Percentiles rank a stretch among this genome's conserved stretches.
phyloP scores from a whole-genome alignment of 1,139 yeast genomes.

The Geotrichum australiense region DNA sequence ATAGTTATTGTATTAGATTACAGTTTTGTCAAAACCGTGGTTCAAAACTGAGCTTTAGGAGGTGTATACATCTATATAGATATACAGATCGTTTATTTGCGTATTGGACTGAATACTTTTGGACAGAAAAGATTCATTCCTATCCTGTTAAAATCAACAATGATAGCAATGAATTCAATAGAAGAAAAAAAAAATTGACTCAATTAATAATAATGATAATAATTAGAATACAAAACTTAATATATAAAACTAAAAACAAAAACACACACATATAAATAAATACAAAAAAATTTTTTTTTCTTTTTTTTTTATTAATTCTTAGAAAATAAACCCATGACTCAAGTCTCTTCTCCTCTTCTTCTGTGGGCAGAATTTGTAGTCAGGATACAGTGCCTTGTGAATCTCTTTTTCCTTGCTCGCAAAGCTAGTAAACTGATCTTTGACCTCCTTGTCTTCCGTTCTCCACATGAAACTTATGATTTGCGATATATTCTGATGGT shows the following conservation, averaged over 20 bases:
- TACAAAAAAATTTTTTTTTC: not conserved
- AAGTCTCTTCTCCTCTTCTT: slow-evolving; percentile 27
- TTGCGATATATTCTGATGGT: slow-evolving; percentile 39
- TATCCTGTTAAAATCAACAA: not conserved
- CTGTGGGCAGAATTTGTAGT: slow-evolving; percentile 41
- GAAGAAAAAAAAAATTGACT: not conserved
- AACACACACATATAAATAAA: not conserved
- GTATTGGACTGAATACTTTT: too few relatives aligned
- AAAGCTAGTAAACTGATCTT: slow-evolving; percentile 36
- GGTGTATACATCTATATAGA: too few relatives aligned
- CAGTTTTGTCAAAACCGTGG: too few relatives aligned
- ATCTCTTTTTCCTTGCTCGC: slow-evolving; percentile 40
- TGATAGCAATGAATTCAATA: not conserved
- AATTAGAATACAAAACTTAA: slow-evolving; percentile 1
- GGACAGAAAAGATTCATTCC: too few relatives aligned
- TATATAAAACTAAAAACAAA: too few relatives aligned
- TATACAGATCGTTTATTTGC: too few relatives aligned
- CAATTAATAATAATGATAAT: slow-evolving; percentile 1
- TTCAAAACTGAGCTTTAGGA: too few relatives aligned
- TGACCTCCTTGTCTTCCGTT: slow-evolving; percentile 37
- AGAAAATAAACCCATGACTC: not conserved
- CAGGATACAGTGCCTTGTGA: slow-evolving; percentile 40
- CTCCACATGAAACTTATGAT: slow-evolving; percentile 45
- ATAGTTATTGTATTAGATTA: too few relatives aligned
- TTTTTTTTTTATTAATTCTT: too few relatives aligned